Evolutionary conservation across 805 yeast genomes (phyloP).

Genomic region (Cyberlindnera misumaiensis): DNA sequence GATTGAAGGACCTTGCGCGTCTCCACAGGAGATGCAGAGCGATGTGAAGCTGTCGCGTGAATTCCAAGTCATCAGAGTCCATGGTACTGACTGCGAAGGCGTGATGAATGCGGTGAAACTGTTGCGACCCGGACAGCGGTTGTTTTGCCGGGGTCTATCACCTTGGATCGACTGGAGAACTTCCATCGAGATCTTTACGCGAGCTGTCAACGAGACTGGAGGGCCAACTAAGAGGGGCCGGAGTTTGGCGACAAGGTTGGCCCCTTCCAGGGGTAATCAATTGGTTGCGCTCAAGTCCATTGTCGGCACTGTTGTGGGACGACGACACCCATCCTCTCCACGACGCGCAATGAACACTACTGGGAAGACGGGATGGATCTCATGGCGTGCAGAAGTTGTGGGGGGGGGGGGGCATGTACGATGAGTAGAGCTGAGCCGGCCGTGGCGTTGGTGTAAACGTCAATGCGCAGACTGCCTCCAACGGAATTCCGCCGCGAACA

Average conservation of each 20-base stretch:
- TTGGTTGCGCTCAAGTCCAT: conserved; percentile 45
- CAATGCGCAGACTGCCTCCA: too few species aligned
- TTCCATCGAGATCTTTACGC: conserved; percentile 37
- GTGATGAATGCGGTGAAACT: conserved; percentile 45
- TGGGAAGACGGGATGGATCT: conserved; percentile 53
- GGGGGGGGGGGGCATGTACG: conserved; percentile 30
- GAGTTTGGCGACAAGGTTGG: conserved; percentile 42
- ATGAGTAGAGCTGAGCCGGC: neutral
- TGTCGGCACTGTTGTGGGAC: conserved; percentile 36
- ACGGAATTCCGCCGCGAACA: too few species aligned
- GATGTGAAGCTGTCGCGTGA: conserved; percentile 40
- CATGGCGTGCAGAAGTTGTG: conserved; percentile 54
- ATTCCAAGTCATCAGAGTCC: conserved; percentile 49
- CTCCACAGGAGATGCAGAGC: conserved; percentile 36
- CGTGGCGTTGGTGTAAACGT: too few species aligned
- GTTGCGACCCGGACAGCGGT: conserved; percentile 39
- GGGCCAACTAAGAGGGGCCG: conserved; percentile 59
- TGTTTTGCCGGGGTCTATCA: conserved; percentile 49
- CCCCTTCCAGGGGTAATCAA: conserved; percentile 50
- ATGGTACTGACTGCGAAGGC: conserved; percentile 57
- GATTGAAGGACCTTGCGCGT: conserved; percentile 43
- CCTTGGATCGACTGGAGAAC: conserved; percentile 27
- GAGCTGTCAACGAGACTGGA: conserved; percentile 55
- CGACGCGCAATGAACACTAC: conserved; percentile 54
- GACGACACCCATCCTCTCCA: conserved; percentile 51